Conservation (phyloP, 2,329 filamentous ascomycete species). For the Dendrostoma leiphaemia region DNA sequence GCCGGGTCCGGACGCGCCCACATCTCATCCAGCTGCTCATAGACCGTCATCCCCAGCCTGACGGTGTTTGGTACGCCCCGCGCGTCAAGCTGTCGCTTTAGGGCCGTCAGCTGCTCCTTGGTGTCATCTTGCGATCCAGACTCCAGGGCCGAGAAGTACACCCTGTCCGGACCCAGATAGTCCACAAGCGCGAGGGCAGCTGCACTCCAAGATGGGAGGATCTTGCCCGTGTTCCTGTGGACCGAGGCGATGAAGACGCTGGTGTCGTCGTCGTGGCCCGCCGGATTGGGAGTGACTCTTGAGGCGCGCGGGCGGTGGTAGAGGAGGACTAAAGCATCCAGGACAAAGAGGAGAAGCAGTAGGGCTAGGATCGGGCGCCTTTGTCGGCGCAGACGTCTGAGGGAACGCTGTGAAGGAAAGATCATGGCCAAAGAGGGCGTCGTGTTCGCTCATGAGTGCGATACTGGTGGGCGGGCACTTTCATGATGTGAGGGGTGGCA, state of each 20-base stretch:
- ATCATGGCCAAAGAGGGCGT: slow-evolving; percentile 27
- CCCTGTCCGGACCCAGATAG: slow-evolving; percentile 58
- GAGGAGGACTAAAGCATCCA: slow-evolving; percentile 33
- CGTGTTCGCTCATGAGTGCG: background rate
- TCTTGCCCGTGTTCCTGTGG: slow-evolving; percentile 63
- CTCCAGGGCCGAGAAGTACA: slow-evolving; percentile 65
- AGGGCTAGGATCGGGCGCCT: slow-evolving; percentile 31
- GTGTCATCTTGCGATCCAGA: slow-evolving; percentile 67
- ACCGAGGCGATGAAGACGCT: slow-evolving; percentile 64
- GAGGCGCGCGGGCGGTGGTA: slow-evolving; percentile 29
- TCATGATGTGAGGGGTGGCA: background rate
- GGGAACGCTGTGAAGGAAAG: slow-evolving; percentile 30
- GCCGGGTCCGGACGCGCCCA: slow-evolving; percentile 33
- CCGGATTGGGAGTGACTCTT: slow-evolving; percentile 23
- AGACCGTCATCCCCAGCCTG: slow-evolving; percentile 51
- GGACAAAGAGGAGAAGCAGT: slow-evolving; percentile 30
- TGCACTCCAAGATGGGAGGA: slow-evolving; percentile 60
- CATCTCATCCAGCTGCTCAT: slow-evolving; percentile 56
- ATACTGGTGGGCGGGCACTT: background rate
- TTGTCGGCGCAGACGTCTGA: slow-evolving; percentile 30
- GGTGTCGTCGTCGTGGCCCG: slow-evolving; percentile 27
- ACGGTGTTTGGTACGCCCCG: slow-evolving; percentile 54
- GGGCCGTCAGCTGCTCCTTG: slow-evolving; percentile 57
- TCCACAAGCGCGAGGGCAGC: slow-evolving; percentile 55
- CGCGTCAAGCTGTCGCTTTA: slow-evolving; percentile 52